These are phyloP conservation scores for Rosa chinensis DNA, from an alignment of 306 rosid genomes.

Conservation along the genomic window DNA sequence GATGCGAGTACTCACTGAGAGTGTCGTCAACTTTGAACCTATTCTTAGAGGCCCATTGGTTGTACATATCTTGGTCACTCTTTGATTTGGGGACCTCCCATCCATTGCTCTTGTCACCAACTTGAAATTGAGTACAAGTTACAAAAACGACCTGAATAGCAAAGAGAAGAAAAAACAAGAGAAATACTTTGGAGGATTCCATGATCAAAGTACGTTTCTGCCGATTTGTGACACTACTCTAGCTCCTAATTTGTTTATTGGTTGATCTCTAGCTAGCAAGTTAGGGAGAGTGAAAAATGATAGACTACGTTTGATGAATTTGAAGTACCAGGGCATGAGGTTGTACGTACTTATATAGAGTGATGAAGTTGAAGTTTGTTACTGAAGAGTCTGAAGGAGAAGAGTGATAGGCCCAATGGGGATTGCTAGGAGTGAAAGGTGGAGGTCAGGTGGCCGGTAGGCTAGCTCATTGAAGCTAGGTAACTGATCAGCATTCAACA, in stretches of 20 bases:
- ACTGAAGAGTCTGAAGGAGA: background rate
- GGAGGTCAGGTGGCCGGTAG: background rate
- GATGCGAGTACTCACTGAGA: slow-evolving; percentile 47
- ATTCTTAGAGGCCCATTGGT: slow-evolving; percentile 70
- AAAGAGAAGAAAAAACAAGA: slow-evolving; percentile 32
- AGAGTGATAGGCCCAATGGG: slow-evolving; percentile 8
- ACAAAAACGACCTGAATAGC: slow-evolving; percentile 25
- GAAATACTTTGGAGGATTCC: slow-evolving; percentile 19
- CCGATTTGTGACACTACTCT: background rate
- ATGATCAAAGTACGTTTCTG: too few relatives aligned
- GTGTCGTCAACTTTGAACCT: slow-evolving; percentile 70
- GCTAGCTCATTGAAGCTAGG: too few relatives aligned
- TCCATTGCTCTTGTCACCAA: slow-evolving; percentile 51
- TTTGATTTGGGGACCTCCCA: slow-evolving; percentile 63
- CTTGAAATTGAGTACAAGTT: slow-evolving; percentile 47
- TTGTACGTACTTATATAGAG: slow-evolving; percentile 29
- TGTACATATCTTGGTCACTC: slow-evolving; percentile 33
- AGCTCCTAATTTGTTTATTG: background rate
- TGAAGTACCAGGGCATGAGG: background rate
- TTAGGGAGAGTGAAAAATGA: background rate
- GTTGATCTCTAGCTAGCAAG: background rate
- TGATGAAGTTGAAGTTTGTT: slow-evolving; percentile 32
- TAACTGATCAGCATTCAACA: too few relatives aligned
- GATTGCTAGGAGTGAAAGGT: background rate
- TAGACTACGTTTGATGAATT: background rate